Evolutionary conservation across 306 rosid species (phyloP).

Genomic region (Canavalia ensiformis): DNA sequence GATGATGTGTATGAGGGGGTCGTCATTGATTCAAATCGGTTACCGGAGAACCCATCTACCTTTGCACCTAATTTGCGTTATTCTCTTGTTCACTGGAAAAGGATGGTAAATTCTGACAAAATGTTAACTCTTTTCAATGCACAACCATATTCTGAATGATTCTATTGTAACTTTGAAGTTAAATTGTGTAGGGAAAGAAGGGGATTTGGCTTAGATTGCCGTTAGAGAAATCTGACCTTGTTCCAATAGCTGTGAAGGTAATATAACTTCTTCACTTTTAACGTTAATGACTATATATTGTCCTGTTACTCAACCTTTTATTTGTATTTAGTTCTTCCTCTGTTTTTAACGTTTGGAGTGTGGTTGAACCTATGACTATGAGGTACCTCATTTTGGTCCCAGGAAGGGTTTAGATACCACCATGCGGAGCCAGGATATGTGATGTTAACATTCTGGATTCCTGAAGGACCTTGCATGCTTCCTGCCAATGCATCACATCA

Average conservation of each 20-base stretch:
- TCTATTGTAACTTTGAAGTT: neutral
- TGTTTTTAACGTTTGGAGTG: neutral
- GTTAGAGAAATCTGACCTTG: conserved; percentile 69
- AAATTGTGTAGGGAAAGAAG: conserved; percentile 74
- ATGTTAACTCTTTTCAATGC: neutral
- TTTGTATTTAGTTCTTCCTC: no score
- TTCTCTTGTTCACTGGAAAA: conserved; percentile 81
- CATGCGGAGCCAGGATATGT: conserved; percentile 80
- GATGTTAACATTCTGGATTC: conserved; percentile 84
- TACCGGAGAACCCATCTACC: conserved; percentile 62
- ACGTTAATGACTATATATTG: no score
- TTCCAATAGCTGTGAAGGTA: conserved; percentile 72
- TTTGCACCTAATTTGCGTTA: conserved; percentile 65
- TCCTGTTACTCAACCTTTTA: no score
- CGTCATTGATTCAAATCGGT: conserved; percentile 67
- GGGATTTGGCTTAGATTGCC: conserved; percentile 91
- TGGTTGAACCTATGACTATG: conserved; percentile 31
- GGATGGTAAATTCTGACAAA: conserved; percentile 52
- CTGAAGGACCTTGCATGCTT: conserved; percentile 79
- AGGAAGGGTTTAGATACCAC: conserved; percentile 85
- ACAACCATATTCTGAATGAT: neutral
- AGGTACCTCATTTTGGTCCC: conserved; percentile 49
- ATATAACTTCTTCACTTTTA: neutral
- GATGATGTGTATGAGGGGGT: conserved; percentile 91
- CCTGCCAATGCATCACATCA: conserved; percentile 75